Evolutionary conservation across 202 grass and related monocot genomes (phyloP).

Genomic region (Zoysia matrella): DNA sequence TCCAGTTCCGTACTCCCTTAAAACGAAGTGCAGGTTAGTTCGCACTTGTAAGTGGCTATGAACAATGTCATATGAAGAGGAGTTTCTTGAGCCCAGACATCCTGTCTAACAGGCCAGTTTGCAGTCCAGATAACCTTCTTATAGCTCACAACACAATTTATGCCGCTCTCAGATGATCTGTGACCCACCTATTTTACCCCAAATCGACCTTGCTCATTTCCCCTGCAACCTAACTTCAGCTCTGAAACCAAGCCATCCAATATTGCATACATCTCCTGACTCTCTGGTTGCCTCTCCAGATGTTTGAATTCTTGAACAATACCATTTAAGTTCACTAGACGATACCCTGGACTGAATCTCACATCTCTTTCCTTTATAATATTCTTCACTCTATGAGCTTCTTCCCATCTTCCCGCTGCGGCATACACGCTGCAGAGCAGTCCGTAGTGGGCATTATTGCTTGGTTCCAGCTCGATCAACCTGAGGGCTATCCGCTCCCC

Average conservation of each 20-base stretch:
- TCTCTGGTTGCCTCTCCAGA: constrained; percentile 45
- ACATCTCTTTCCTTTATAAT: constrained; percentile 53
- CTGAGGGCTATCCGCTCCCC: constrained; percentile 66
- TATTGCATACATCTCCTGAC: constrained; percentile 61
- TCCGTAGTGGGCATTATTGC: constrained; percentile 56
- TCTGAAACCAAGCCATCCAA: constrained; percentile 51
- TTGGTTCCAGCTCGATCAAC: constrained; percentile 70
- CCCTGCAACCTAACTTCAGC: constrained; percentile 27
- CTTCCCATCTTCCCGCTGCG: constrained; percentile 61
- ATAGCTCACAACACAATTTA: background rate
- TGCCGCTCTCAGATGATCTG: constrained; percentile 1
- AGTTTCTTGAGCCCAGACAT: background rate
- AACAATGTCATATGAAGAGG: background rate
- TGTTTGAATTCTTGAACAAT: constrained; percentile 52
- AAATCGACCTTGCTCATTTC: background rate
- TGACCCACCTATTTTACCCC: constrained; percentile 8
- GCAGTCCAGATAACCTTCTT: background rate
- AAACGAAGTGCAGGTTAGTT: too few species aligned
- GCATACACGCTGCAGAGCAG: constrained; percentile 71
- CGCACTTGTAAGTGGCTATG: background rate
- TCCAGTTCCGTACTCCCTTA: too few species aligned
- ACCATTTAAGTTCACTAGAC: constrained; percentile 64
- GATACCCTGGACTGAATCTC: constrained; percentile 59
- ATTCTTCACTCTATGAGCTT: constrained; percentile 58
- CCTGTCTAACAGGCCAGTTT: background rate